Base-by-base conservation (phyloP, 495 filamentous ascomycete species). In the Penicillium crystallinum region DNA sequence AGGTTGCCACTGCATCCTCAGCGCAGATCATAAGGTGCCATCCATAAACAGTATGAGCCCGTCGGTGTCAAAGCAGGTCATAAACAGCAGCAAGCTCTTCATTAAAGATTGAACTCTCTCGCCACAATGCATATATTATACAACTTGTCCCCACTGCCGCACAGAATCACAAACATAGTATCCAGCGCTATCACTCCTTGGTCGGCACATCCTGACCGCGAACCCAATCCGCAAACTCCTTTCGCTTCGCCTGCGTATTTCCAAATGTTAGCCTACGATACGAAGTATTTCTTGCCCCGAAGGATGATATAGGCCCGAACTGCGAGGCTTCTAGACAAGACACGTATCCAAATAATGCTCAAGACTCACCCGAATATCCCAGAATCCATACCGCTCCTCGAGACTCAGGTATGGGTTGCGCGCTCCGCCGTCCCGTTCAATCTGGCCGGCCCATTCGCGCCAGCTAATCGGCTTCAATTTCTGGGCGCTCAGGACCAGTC, bases 371-470 rank as follows among this genome's bases (percentile, higher is more conserved):
- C 82, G 78, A 54, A 81, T 82, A 74, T 86, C 81, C 65, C 81
- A 75, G 59, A 91, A 91, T 3, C 84, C 82, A 46, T 77, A 75
- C 63, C 78, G 77, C 76, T 73, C 85, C 76, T 79, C 81, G 53
- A 84, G 58, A 21, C 67, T 62, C 27, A 67, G 58, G 54, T 75
- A 84, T 39, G 80, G 79, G 47, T 77, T 76, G 45, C 68, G 55
- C 12, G 70, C 72, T 40, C 71, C 76, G 4, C 77, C 77, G 33
- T 91, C 85, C 49, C 77, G 78, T 72, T 95, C 89, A 53, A 90
- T 83, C 69, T 88, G 80, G 41, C 88, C 87, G 22, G 88, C 88
- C 89, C 89, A 95, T 52, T 86, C 83, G 19, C 82, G 80, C 87
- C 87, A 91, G 66, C 82, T 83, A 52, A 92, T 85, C 1, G 88